Base-by-base conservation (phyloP, 2,329 filamentous ascomycete species). In the Fusarium burgessii region DNA sequence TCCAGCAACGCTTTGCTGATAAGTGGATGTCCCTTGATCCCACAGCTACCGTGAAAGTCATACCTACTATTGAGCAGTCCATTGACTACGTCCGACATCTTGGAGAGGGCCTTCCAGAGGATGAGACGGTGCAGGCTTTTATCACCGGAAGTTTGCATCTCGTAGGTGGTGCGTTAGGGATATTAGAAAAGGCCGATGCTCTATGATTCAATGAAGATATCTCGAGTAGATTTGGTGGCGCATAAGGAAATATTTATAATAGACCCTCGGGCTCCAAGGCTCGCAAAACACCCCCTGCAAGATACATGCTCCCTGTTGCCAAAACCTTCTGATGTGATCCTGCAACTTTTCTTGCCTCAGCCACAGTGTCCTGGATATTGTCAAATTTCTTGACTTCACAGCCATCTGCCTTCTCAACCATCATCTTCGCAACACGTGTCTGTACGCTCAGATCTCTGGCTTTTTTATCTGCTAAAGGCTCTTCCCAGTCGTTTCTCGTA, bases 301-400 rank as follows among this genome's bases (percentile, higher is more conserved):
- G 85, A 84, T 97, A 92, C 76, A 97, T 82, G 78, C 93, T 97
- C 5, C 94, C 94, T 17, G 94, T 97, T 13, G 93, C 90, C 58
- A 97, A 82, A 0, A 91, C 89, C 78, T 90, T 88, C 18, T 74
- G 89, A 84, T 52, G 85, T 84, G 5, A 78, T 73, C 54, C 52
- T 3, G 74, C 74, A 14, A 86, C 75, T 18, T 75, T 79, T 65
- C 87, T 85, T 7, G 89, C 89, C 64, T 85, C 83, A 14, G 82
- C 82, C 12, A 96, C 87, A 2, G 92, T 91, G 58, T 93, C 91
- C 69, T 91, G 87, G 17, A 96, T 89, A 4, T 91, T 95, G 40
- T 92, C 89, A 64, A 87, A 83, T 2, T 91, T 86, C 38, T 84
- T 77, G 5, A 87, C 81, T 1, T 73, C 56, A 17, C 78, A 82